Conservation (phyloP, 129 eudicot genomes). For the Glebionis coronaria region DNA sequence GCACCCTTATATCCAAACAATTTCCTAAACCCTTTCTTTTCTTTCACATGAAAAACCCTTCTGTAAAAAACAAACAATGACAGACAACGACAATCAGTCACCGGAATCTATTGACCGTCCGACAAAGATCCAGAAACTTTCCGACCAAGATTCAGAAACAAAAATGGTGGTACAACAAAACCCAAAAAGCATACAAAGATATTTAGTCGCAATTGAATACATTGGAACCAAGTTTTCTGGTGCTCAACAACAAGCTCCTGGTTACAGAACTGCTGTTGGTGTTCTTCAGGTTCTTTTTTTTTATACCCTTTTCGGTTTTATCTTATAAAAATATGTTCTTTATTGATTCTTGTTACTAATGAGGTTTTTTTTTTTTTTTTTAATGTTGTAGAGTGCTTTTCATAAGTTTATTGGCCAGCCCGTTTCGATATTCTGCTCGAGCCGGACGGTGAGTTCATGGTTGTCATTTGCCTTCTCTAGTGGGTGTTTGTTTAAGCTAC, state of each 20-base stretch:
- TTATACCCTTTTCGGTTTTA: not conserved
- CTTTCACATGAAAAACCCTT: constrained; percentile 7
- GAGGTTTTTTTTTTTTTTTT: constrained; percentile 1
- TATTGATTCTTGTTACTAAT: not conserved
- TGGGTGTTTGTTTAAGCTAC: no score
- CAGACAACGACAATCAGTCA: constrained; percentile 27
- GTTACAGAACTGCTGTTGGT: constrained; percentile 76
- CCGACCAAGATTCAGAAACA: constrained; percentile 34
- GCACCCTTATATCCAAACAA: no score
- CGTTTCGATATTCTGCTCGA: constrained; percentile 84
- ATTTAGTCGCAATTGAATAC: constrained; percentile 85
- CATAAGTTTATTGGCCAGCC: constrained; percentile 84
- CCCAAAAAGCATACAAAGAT: constrained; percentile 57
- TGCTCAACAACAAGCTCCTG: constrained; percentile 74
- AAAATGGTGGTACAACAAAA: constrained; percentile 51
- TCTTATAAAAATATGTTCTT: not conserved
- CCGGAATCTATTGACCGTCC: constrained; percentile 29
- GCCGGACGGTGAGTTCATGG: constrained; percentile 69
- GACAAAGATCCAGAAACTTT: constrained; percentile 44
- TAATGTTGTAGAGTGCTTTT: constrained; percentile 90
- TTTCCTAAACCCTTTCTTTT: constrained; percentile 19
- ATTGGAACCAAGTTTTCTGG: constrained; percentile 85
- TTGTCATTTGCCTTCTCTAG: not conserved
- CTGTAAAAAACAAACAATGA: constrained; percentile 22
- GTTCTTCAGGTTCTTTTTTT: constrained; percentile 61